Evolutionary conservation across 139 green algal species (phyloP), one percentile per base, ranked within the genome.

Genomic region (Tetradesmus lagerheimii): DNA sequence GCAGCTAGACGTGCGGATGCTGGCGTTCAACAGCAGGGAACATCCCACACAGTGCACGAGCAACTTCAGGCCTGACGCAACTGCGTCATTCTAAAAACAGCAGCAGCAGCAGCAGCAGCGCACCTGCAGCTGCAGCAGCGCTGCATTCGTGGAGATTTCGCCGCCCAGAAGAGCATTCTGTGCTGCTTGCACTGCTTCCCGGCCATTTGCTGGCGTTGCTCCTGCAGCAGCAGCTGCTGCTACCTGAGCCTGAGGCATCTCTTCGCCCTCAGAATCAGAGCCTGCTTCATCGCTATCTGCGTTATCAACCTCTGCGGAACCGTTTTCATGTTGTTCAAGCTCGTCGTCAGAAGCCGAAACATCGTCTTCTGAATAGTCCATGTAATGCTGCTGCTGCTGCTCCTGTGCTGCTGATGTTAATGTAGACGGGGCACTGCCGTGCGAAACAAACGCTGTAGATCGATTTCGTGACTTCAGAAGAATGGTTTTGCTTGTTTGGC

Each of bases 91-190:
- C 62, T n/a, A 11, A 5, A 74, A 74, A 8, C 62, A 4, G 5
- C 62, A 11, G 29, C 29, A 34, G 20, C 57, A 71, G 23, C 35
- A 82, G 20, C 23, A 31, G 29, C 41, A 45, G 12, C 41, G n/a
- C 34, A 90, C 86, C 86, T 90, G 86, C 71, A 95, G 78, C 50
- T 93, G 77, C 71, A 95, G 79, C 62, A 95, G 86, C 37, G 64
- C 86, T 43, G 91, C 91, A 18, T 94, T 88, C 2, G 89, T 92
- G 31, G 82, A 84, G 31, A 91, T 43, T 50, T 92, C 75, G 29
- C 76, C 71, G 25, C 41, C 78, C 15, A 90, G 47, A 14, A 90
- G 75, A 5, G 74, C 86, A 20, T 83, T 43, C 45, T 89, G 41
- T 18, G 80, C 45, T 35, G 86, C 75, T 31, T 71, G n/a, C 14